A percentile compares a stretch with the other conserved stretches of the same genome.
Evolutionary conservation across 768 basidiomycete genomes (phyloP).

Genomic region (Hypholoma fasciculare): DNA sequence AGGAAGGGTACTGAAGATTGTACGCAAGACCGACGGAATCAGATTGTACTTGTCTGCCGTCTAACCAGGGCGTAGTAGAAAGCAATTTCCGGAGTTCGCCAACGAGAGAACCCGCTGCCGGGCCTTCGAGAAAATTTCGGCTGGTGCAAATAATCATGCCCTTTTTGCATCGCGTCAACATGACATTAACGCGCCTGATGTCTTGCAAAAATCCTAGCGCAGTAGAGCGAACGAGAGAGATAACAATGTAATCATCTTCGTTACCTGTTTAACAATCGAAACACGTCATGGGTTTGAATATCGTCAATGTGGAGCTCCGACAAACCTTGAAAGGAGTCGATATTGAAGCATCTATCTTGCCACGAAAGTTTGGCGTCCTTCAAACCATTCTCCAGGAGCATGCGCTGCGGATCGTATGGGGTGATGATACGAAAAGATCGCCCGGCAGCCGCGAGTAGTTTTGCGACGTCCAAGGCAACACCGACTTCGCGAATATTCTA

Average conservation of each 20-base stretch:
- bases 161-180: slow-evolving; percentile 70
- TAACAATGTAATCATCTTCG: slow-evolving; percentile 70
- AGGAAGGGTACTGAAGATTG: no score
- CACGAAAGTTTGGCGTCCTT: slow-evolving; percentile 45
- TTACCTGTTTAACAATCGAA: slow-evolving; percentile 46
- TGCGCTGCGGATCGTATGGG: slow-evolving; percentile 73
- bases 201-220: slow-evolving; percentile 64
- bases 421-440: slow-evolving; percentile 63
- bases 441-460: slow-evolving; percentile 35
- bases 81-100: slow-evolving; percentile 27
- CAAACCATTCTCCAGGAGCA: slow-evolving; percentile 49
- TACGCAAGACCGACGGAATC: neutral
- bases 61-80: slow-evolving; percentile 13
- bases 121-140: slow-evolving; percentile 47
- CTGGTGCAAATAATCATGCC: slow-evolving; percentile 66
- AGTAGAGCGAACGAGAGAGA: slow-evolving; percentile 66
- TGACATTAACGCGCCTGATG: slow-evolving; percentile 65
- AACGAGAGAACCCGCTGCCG: slow-evolving; percentile 30
- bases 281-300: neutral
- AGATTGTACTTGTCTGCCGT: neutral
- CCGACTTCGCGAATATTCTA: slow-evolving; percentile 58
- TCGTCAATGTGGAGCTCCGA: neutral
- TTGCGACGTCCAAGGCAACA: slow-evolving; percentile 46
- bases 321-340: slow-evolving; percentile 46
- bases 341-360: slow-evolving; percentile 69